Evolutionary conservation across 768 basidiomycete species (phyloP).

Genomic region (Trametopsis cervina): DNA sequence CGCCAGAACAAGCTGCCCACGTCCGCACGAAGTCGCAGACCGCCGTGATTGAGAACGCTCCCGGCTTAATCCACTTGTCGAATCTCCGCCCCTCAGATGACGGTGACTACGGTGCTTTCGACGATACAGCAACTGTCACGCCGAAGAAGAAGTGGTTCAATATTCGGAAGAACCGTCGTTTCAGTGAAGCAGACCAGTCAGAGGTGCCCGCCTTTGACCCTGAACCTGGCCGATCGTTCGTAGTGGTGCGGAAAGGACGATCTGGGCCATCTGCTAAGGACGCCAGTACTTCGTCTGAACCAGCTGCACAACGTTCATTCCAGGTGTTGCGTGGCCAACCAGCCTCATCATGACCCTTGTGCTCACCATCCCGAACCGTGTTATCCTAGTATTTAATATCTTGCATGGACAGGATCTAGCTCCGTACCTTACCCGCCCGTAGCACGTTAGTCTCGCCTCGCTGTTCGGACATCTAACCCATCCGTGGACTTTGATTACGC

Average conservation of each 20-base stretch:
- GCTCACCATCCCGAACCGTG: not conserved
- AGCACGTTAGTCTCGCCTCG: not conserved
- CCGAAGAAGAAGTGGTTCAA: constrained; percentile 70
- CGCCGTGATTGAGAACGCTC: constrained; percentile 60
- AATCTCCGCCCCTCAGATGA: constrained; percentile 22
- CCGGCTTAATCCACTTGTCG: constrained; percentile 8
- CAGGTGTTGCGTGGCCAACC: constrained; percentile 22
- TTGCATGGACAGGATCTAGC: constrained; percentile 6
- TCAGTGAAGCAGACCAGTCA: constrained; percentile 48
- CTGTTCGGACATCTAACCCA: not conserved
- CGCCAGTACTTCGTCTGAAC: constrained; percentile 5
- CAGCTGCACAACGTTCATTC: constrained; percentile 20
- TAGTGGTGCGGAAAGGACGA: constrained; percentile 25
- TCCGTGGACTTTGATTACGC: not conserved
- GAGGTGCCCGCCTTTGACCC: constrained; percentile 8
- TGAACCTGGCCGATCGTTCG: constrained; percentile 26
- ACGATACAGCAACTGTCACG: constrained; percentile 24
- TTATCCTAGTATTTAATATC: constrained; percentile 7
- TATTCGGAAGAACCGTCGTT: constrained; percentile 48
- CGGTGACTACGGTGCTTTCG: constrained; percentile 12
- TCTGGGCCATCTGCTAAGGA: constrained; percentile 13
- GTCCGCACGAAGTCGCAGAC: constrained; percentile 76
- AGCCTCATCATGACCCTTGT: constrained; percentile 12
- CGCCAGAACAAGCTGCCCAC: constrained; percentile 39
- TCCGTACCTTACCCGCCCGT: not conserved